phyloP scores from a whole-genome alignment of 2,329 filamentous ascomycete species.

The Microcyclosporella mali region DNA sequence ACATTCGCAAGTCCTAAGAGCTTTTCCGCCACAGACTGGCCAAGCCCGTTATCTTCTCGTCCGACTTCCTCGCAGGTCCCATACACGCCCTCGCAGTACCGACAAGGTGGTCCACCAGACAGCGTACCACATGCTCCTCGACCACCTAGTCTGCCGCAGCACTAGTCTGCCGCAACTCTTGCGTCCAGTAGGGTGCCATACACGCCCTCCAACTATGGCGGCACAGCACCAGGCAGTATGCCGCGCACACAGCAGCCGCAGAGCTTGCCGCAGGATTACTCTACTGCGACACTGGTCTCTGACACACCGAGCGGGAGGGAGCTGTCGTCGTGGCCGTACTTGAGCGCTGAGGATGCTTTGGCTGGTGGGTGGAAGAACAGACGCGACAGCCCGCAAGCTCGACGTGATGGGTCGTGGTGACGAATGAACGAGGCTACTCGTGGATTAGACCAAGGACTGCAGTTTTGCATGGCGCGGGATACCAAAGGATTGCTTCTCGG shows the following conservation, averaged over 20 bases:
- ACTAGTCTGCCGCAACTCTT: slow-evolving; percentile 1
- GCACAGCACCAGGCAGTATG: slow-evolving; percentile 11
- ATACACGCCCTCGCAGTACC: slow-evolving; percentile 1
- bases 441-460: too few species aligned
- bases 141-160: background rate
- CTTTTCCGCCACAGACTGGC: background rate
- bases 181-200: slow-evolving; percentile 3
- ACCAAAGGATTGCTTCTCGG: too few species aligned
- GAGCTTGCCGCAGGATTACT: slow-evolving; percentile 15
- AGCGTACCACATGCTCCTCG: background rate
- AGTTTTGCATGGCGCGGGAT: too few species aligned
- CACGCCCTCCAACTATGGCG: slow-evolving; percentile 13
- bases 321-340: slow-evolving; percentile 7
- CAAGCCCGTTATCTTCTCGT: background rate
- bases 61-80: background rate
- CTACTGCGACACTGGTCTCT: slow-evolving; percentile 7
- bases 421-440: too few species aligned
- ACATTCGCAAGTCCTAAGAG: background rate
- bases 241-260: slow-evolving; percentile 6
- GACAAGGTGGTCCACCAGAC: background rate
- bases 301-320: background rate
- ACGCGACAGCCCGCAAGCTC: background rate
- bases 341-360: slow-evolving; percentile 13
- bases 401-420: too few species aligned
- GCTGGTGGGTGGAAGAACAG: slow-evolving; percentile 11